These are phyloP conservation scores for Gymnopus androsaceus DNA, from an alignment of 1,284 basidiomycete genomes.

Conservation along the genomic window DNA sequence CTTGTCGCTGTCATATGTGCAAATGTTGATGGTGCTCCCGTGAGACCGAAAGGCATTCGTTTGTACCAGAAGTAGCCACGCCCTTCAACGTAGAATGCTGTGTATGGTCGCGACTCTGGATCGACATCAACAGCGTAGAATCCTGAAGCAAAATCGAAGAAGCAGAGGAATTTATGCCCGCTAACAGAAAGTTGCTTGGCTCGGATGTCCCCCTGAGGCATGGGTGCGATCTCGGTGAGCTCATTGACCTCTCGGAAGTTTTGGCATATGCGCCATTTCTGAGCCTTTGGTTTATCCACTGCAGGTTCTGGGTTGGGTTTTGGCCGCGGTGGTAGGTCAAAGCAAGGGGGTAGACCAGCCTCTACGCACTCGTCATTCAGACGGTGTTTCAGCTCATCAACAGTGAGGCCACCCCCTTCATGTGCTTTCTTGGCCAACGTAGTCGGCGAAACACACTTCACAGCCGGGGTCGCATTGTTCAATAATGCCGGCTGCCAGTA, in stretches of 20 bases:
- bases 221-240: slow-evolving; percentile 33
- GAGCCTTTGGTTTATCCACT: slow-evolving; percentile 5
- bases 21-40: too few species aligned
- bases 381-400: slow-evolving; percentile 29
- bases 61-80: slow-evolving; percentile 37
- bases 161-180: slow-evolving; percentile 31
- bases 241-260: slow-evolving; percentile 38
- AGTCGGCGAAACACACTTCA: slow-evolving; percentile 31
- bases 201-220: slow-evolving; percentile 37
- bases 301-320: slow-evolving; percentile 2
- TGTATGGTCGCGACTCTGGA: slow-evolving; percentile 32
- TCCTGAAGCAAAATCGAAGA: slow-evolving; percentile 36
- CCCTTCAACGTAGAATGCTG: slow-evolving; percentile 40
- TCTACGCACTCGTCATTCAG: slow-evolving; percentile 32
- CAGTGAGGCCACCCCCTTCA: slow-evolving; percentile 26
- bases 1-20: too few species aligned
- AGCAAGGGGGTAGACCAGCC: slow-evolving; percentile 21
- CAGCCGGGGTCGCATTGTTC: slow-evolving; percentile 24
- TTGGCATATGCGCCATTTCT: slow-evolving; percentile 39
- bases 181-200: slow-evolving; percentile 33
- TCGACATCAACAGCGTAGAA: slow-evolving; percentile 36
- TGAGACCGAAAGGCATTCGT: slow-evolving; percentile 42
- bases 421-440: slow-evolving; percentile 34
- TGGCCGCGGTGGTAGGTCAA: slow-evolving; percentile 19
- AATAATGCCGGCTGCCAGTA: slow-evolving; percentile 33